A percentile compares a stretch with the other conserved stretches of the same genome.
phyloP scores from a whole-genome alignment of 805 yeast genomes.

The Saturnispora dispora region DNA sequence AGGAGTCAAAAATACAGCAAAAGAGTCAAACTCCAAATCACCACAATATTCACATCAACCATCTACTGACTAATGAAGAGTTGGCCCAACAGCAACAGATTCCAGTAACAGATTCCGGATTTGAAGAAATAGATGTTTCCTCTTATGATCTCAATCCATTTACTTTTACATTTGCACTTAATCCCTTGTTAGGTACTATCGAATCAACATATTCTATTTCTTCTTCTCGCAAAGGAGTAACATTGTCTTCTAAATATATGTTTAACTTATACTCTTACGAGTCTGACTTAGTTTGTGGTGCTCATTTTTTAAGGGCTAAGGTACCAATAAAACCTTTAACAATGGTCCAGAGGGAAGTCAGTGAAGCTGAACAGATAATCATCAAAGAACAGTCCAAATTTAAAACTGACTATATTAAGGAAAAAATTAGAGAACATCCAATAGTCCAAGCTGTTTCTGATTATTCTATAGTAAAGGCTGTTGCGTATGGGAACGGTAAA shows the following conservation, averaged over 20 bases:
- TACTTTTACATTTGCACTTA: constrained; percentile 76
- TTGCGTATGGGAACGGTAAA: neutral
- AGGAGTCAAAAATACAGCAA: neutral
- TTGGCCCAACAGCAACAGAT: constrained; percentile 3
- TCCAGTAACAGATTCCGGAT: neutral
- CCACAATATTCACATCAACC: constrained; percentile 6
- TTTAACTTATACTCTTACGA: constrained; percentile 87
- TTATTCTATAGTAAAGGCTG: constrained; percentile 5
- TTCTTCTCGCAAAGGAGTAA: constrained; percentile 18
- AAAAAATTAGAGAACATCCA: constrained; percentile 5
- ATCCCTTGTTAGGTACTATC: constrained; percentile 84
- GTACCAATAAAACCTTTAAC: neutral
- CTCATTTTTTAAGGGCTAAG: constrained; percentile 60
- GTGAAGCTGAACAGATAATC: neutral
- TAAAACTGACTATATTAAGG: constrained; percentile 1
- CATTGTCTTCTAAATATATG: constrained; percentile 77
- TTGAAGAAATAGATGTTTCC: constrained; percentile 15
- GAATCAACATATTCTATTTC: constrained; percentile 76
- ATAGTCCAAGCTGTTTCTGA: constrained; percentile 5
- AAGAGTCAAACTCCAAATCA: neutral
- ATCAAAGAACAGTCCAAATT: neutral
- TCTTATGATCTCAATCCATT: constrained; percentile 44
- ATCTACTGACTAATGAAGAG: constrained; percentile 6
- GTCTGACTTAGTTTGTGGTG: constrained; percentile 78
- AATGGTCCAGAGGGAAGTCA: neutral